Evolutionary conservation across 768 basidiomycete genomes (phyloP), one percentile per base, ranked within the genome.

Genomic region (Lyophyllum shimeji): DNA sequence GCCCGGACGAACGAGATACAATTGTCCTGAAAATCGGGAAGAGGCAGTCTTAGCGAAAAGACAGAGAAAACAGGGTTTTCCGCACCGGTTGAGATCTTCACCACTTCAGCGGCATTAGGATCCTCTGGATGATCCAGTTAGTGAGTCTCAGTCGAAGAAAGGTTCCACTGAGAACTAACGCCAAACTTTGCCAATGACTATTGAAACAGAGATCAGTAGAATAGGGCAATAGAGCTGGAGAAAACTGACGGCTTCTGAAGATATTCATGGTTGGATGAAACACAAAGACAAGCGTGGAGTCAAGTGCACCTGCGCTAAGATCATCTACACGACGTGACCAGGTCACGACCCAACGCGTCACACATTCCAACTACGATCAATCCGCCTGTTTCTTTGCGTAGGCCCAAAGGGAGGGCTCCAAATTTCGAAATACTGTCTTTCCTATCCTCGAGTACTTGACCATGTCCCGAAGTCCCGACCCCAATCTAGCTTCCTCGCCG

Each of bases 151-250:
- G 69, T 59, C 50, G 45, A 40, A 44, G 53, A 58, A 57, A 46
- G 37, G 23, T 59, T 46, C 40, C 44, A 58, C 51, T 54, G 50
- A 55, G 60, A 39, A 85, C 93, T 71, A 72, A 95, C 95, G 92
- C 93, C 93, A 95, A 71, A 97, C 93, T 83, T 86, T 93, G 60
- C 91, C 88, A 57, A 95, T 81, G 34, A 96, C 94, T 95, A 61
- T 48, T 50, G 6, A 49, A 34, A 45, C 33, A 17, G 44, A 46
- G 46, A 58, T 74, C 33, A 74, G 65, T 43, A 40, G 50, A 31
- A 21, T 20, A 27, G 34, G 46, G 45, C 18, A 20, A 34, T 60
- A 24, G 55, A 46, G 56, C 60, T 53, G 42, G 43, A 25, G 49
- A 29, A 44, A 43, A 80, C 90, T 71, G 61, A 93, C 91, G 71